phyloP scores from a whole-genome alignment of 2,329 filamentous ascomycete genomes.

The Pochonia chlamydosporia region DNA sequence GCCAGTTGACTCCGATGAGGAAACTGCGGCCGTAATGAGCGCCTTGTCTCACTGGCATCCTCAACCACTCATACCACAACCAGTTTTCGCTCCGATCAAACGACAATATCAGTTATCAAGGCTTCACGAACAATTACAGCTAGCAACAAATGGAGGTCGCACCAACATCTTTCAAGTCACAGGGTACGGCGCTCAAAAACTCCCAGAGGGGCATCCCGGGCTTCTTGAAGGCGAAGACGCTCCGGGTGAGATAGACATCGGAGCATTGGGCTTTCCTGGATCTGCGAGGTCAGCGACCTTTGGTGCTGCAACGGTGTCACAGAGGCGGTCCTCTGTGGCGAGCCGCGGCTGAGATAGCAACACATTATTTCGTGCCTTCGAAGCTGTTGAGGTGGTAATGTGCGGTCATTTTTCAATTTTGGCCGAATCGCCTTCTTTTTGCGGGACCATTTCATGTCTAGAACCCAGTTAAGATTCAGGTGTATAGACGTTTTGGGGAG shows the following conservation, averaged over 20 bases:
- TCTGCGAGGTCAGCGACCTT: slow-evolving; percentile 41
- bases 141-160: slow-evolving; percentile 59
- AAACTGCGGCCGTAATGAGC: slow-evolving; percentile 82
- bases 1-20: slow-evolving; percentile 90
- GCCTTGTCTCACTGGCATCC: slow-evolving; percentile 72
- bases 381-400: no score
- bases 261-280: slow-evolving; percentile 29
- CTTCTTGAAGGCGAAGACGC: slow-evolving; percentile 47
- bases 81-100: slow-evolving; percentile 54
- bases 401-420: no score
- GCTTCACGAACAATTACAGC: slow-evolving; percentile 59
- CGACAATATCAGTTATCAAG: slow-evolving; percentile 58
- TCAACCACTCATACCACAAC: slow-evolving; percentile 67
- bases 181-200: slow-evolving; percentile 49
- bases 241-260: slow-evolving; percentile 49
- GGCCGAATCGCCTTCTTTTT: neutral
- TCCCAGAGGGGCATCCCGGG: slow-evolving; percentile 44
- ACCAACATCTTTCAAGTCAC: slow-evolving; percentile 60
- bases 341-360: slow-evolving; percentile 40
- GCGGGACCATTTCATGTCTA: neutral
- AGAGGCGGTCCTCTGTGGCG: slow-evolving; percentile 40
- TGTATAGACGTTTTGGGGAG: no score
- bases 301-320: slow-evolving; percentile 32
- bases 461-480: no score
- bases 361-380: no score